Evolutionary conservation across 352 stramenopile species (phyloP).

Genomic region (Phytophthora cactorum): DNA sequence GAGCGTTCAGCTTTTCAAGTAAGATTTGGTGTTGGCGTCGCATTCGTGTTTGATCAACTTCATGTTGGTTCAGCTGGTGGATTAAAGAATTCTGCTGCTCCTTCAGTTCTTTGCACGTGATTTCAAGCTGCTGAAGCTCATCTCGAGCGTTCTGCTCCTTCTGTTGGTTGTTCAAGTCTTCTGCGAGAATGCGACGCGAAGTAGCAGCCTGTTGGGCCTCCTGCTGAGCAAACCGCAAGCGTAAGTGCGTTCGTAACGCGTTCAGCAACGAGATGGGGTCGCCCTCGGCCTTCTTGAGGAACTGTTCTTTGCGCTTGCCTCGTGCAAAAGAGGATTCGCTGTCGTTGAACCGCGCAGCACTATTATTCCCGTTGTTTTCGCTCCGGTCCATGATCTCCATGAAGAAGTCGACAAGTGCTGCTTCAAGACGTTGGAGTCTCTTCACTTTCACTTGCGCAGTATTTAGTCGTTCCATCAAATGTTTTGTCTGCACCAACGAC

Average conservation of each 20-base stretch:
- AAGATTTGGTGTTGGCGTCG: constrained; percentile 43
- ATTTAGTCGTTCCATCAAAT: constrained; percentile 69
- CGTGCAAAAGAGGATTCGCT: constrained; percentile 49
- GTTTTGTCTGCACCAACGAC: constrained; percentile 44
- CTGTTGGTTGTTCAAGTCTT: constrained; percentile 40
- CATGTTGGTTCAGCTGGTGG: constrained; percentile 34
- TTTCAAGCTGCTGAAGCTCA: constrained; percentile 48
- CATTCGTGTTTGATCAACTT: constrained; percentile 38
- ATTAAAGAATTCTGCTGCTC: constrained; percentile 39
- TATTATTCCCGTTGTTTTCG: constrained; percentile 10
- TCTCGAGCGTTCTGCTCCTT: constrained; percentile 47
- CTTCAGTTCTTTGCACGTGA: constrained; percentile 21
- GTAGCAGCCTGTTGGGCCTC: constrained; percentile 43
- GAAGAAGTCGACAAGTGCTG: constrained; percentile 74
- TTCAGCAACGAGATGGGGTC: constrained; percentile 77
- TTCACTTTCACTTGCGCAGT: constrained; percentile 73
- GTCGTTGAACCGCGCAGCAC: constrained; percentile 12
- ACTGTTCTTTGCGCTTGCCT: constrained; percentile 61
- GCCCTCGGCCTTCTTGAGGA: constrained; percentile 60
- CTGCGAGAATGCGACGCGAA: constrained; percentile 27
- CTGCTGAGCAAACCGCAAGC: constrained; percentile 63
- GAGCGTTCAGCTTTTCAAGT: constrained; percentile 37
- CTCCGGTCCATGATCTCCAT: constrained; percentile 72
- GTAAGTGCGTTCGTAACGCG: constrained; percentile 68
- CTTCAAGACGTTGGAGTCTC: constrained; percentile 63